Evolutionary conservation across 2,329 filamentous ascomycete species (phyloP).

Genomic region (Alternaria burnsii): DNA sequence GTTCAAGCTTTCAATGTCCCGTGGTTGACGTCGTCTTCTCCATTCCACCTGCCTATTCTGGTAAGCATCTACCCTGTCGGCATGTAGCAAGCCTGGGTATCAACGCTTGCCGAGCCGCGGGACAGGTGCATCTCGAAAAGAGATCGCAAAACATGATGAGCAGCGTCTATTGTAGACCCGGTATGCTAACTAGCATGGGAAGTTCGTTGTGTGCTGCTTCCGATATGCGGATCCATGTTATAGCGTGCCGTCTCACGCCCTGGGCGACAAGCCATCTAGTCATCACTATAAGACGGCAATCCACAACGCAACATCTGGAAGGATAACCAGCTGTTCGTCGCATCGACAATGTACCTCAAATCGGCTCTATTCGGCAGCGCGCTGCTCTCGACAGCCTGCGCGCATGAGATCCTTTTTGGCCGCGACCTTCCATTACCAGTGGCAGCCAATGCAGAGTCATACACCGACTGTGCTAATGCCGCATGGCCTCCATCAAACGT

Average conservation of each 20-base stretch:
- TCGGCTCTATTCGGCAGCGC: slow-evolving; percentile 17
- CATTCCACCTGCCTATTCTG: slow-evolving; percentile 37
- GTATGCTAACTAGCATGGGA: slow-evolving; percentile 38
- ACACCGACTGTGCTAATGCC: slow-evolving; percentile 45
- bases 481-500: slow-evolving; percentile 55
- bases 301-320: neutral
- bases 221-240: slow-evolving; percentile 13
- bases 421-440: slow-evolving; percentile 39
- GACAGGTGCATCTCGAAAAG: slow-evolving; percentile 14
- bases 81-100: slow-evolving; percentile 25
- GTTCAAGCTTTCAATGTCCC: neutral
- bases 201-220: slow-evolving; percentile 30
- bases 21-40: slow-evolving; percentile 7
- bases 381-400: slow-evolving; percentile 29
- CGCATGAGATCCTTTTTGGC: slow-evolving; percentile 38
- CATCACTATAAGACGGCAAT: slow-evolving; percentile 20
- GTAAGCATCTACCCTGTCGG: slow-evolving; percentile 35
- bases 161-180: slow-evolving; percentile 14
- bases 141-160: slow-evolving; percentile 17
- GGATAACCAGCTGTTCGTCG: neutral
- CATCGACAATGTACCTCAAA: slow-evolving; percentile 30
- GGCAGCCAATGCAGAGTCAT: slow-evolving; percentile 44
- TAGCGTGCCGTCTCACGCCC: slow-evolving; percentile 5
- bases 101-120: slow-evolving; percentile 38
- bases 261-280: neutral